Percentiles rank a stretch among this genome's conserved stretches.
These are phyloP conservation scores for Ramaria rubella DNA, from an alignment of 768 basidiomycete genomes.

Conservation along the genomic window DNA sequence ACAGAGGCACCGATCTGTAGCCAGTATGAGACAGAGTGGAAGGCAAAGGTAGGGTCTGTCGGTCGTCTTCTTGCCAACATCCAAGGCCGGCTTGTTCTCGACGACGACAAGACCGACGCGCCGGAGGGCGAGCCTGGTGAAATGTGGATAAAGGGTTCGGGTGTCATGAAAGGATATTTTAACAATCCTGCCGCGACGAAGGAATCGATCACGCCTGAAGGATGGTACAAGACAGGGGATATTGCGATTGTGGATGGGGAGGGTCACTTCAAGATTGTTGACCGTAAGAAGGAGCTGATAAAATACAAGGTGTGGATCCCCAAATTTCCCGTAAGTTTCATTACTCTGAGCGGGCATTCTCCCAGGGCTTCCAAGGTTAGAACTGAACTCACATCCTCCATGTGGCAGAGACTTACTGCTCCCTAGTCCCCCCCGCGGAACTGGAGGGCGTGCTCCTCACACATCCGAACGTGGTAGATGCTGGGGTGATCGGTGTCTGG, in stretches of 20 bases:
- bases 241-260: constrained; percentile 58
- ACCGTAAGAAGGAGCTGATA: constrained; percentile 58
- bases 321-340: too few species aligned
- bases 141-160: constrained; percentile 73
- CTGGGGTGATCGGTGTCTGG: constrained; percentile 73
- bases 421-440: constrained; percentile 22
- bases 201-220: constrained; percentile 59
- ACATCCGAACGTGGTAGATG: constrained; percentile 39
- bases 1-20: constrained; percentile 73
- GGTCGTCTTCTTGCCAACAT: constrained; percentile 70
- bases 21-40: constrained; percentile 37
- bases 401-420: background rate
- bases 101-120: constrained; percentile 36
- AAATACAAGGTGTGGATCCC: constrained; percentile 1
- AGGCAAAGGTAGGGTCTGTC: constrained; percentile 52
- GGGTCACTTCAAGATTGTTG: constrained; percentile 69
- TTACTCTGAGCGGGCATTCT: background rate
- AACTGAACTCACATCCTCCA: background rate
- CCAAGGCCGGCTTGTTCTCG: constrained; percentile 63
- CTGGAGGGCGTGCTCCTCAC: constrained; percentile 7
- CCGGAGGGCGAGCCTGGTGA: constrained; percentile 56
- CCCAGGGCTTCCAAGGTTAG: constrained; percentile 7
- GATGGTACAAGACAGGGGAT: constrained; percentile 90
- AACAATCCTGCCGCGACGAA: constrained; percentile 65
- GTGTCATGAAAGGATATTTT: constrained; percentile 41